Percentiles rank a stretch among this genome's conserved stretches.
phyloP scores from a whole-genome alignment of 352 stramenopile genomes.

The Phytophthora lateralis region DNA sequence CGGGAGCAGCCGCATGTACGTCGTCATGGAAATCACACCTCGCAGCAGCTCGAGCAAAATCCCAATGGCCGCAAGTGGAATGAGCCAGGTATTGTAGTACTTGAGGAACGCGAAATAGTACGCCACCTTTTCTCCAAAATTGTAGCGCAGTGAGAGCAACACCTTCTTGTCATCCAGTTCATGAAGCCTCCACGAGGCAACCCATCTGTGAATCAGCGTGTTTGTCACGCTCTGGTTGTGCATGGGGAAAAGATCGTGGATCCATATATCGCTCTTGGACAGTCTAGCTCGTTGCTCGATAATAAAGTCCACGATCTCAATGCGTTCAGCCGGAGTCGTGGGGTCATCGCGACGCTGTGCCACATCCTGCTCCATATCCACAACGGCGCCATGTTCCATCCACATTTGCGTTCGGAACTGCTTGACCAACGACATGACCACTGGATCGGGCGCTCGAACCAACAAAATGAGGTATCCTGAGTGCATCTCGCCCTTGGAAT shows the following conservation, averaged over 20 bases:
- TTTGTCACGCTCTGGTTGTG: slow-evolving; percentile 75
- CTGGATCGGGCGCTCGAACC: slow-evolving; percentile 60
- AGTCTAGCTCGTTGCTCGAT: slow-evolving; percentile 78
- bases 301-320: slow-evolving; percentile 88
- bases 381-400: slow-evolving; percentile 80
- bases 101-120: slow-evolving; percentile 90
- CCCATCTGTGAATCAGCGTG: slow-evolving; percentile 71
- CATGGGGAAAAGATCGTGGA: slow-evolving; percentile 87
- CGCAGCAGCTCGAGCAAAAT: slow-evolving; percentile 63
- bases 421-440: slow-evolving; percentile 67
- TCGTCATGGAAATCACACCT: slow-evolving; percentile 55
- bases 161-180: slow-evolving; percentile 67
- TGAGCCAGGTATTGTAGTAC: slow-evolving; percentile 80
- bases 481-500: slow-evolving; percentile 85
- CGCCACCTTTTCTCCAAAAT: slow-evolving; percentile 88
- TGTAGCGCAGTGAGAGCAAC: slow-evolving; percentile 65
- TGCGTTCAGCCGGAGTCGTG: slow-evolving; percentile 75
- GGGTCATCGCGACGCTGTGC: slow-evolving; percentile 57
- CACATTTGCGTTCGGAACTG: slow-evolving; percentile 74
- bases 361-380: slow-evolving; percentile 80
- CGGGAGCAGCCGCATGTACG: slow-evolving; percentile 82
- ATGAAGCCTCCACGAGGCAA: slow-evolving; percentile 63
- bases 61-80: slow-evolving; percentile 73
- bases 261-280: slow-evolving; percentile 62
- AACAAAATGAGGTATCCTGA: slow-evolving; percentile 82